Percentiles rank a stretch among this genome's conserved stretches.
These are phyloP conservation scores for Calonectria ilicicola DNA, from an alignment of 2,329 filamentous ascomycete genomes.

Conservation along the genomic window DNA sequence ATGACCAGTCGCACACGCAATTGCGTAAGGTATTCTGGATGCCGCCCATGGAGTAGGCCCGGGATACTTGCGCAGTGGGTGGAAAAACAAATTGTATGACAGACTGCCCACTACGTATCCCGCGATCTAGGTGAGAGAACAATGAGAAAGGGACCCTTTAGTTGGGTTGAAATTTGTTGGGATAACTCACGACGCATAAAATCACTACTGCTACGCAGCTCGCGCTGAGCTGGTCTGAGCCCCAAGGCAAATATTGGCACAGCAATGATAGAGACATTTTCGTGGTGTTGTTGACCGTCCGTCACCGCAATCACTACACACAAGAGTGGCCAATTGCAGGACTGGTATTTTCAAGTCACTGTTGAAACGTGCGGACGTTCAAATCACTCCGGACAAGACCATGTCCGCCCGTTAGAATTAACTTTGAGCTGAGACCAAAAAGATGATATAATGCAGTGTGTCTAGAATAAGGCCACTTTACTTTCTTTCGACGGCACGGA, in stretches of 20 bases:
- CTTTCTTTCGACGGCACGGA: neutral
- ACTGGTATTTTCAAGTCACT: neutral
- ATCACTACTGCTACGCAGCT: neutral
- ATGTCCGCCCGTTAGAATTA: neutral
- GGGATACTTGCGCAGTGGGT: neutral
- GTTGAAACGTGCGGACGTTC: neutral
- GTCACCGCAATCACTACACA: neutral
- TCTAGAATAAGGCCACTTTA: neutral
- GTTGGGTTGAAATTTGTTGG: too few relatives aligned
- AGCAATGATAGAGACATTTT: neutral
- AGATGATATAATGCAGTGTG: neutral
- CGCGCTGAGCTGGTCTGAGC: neutral
- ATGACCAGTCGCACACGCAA: neutral
- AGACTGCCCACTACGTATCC: neutral
- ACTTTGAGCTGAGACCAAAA: neutral
- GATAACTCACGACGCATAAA: neutral
- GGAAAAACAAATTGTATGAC: neutral
- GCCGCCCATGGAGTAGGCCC: neutral
- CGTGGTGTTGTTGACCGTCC: neutral
- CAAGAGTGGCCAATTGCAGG: neutral
- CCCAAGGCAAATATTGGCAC: neutral
- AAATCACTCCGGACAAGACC: neutral
- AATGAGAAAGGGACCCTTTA: neutral
- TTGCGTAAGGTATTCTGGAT: neutral
- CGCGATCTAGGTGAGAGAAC: neutral